Evolutionary conservation across 2,329 filamentous ascomycete genomes (phyloP).

Genomic region (Fusarium anguioides): DNA sequence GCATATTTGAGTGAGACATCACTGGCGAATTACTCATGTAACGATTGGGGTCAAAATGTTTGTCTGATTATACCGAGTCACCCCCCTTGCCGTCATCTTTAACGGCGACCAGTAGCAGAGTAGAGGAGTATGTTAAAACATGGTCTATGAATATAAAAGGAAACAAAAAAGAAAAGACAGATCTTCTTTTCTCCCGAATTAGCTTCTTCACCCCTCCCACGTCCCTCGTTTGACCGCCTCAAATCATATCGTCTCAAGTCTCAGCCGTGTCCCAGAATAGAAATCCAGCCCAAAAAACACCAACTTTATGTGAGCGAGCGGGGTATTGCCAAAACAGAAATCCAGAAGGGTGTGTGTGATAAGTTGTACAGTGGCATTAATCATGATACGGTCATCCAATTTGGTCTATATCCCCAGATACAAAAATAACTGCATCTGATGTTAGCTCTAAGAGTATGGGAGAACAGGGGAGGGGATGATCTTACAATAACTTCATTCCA

Average conservation of each 20-base stretch:
- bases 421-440: constrained; percentile 5
- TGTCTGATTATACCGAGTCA: constrained; percentile 23
- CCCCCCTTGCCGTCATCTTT: constrained; percentile 7
- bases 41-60: constrained; percentile 1
- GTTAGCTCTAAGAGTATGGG: background rate
- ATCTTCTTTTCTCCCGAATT: background rate
- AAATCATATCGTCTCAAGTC: constrained; percentile 19
- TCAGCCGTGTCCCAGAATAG: constrained; percentile 29
- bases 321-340: constrained; percentile 35
- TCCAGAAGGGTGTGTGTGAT: constrained; percentile 16
- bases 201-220: background rate
- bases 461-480: background rate
- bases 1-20: background rate
- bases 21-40: background rate
- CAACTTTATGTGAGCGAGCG: constrained; percentile 37
- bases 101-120: constrained; percentile 27
- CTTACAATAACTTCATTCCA: constrained; percentile 23
- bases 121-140: constrained; percentile 25
- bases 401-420: constrained; percentile 6
- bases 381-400: constrained; percentile 25
- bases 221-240: constrained; percentile 1
- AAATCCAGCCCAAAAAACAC: constrained; percentile 19
- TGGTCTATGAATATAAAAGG: constrained; percentile 36
- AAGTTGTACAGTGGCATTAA: constrained; percentile 33
- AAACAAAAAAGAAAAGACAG: background rate